These are phyloP conservation scores for Annulohypoxylon moriforme DNA, from an alignment of 495 filamentous ascomycete species.

Conservation along the genomic window DNA sequence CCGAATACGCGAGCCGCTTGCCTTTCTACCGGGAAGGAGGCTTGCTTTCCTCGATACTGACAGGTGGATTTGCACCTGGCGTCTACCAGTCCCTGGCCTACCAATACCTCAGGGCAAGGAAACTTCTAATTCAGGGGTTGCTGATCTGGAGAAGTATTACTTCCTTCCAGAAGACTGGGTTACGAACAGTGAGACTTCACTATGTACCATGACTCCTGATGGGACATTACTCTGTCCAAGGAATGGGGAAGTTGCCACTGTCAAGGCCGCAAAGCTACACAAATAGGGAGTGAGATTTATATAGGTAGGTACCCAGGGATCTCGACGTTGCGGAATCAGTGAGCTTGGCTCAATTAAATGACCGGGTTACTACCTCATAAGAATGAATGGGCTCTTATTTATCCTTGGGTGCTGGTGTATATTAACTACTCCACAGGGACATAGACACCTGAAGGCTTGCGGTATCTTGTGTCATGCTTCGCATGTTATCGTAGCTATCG, in stretches of 20 bases:
- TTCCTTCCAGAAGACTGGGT: slow-evolving; percentile 1
- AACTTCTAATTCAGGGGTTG: background rate
- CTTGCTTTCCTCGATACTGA: background rate
- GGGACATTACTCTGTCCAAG: background rate
- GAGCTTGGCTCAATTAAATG: no score
- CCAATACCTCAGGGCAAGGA: background rate
- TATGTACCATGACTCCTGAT: background rate
- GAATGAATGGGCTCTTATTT: no score
- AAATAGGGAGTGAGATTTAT: background rate
- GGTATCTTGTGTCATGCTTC: no score
- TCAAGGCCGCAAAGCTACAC: background rate
- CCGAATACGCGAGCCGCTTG: slow-evolving; percentile 4
- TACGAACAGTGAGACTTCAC: background rate
- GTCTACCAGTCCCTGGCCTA: background rate
- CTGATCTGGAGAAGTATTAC: background rate
- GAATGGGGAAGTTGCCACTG: background rate
- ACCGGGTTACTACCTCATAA: no score
- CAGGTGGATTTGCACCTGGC: slow-evolving; percentile 7
- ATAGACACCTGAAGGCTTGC: no score
- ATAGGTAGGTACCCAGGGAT: no score
- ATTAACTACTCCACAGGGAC: no score
- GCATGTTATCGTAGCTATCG: no score
- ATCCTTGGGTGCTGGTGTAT: no score
- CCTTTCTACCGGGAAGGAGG: background rate
- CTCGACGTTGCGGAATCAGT: no score